phyloP scores from a whole-genome alignment of 1,284 basidiomycete species.

The Pseudozyma sp. region DNA sequence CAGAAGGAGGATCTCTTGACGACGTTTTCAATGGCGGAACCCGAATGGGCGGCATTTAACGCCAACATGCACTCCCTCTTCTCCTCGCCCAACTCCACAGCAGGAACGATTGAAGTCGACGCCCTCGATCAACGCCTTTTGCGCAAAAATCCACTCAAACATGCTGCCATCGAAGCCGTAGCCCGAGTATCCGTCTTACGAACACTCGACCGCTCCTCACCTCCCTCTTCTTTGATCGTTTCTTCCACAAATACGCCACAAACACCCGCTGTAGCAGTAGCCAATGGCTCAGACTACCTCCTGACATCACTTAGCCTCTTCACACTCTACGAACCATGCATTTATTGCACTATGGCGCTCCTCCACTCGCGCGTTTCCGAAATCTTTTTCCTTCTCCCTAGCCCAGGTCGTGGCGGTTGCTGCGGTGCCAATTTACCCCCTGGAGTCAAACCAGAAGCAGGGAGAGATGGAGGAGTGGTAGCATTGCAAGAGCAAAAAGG shows the following conservation, averaged over 20 bases:
- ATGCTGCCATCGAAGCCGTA: slow-evolving; percentile 48
- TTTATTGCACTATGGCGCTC: slow-evolving; percentile 66
- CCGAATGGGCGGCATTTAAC: slow-evolving; percentile 20
- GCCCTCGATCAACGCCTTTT: slow-evolving; percentile 54
- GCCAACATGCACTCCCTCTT: neutral
- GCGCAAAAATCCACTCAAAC: slow-evolving; percentile 61
- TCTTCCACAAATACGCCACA: too few species aligned
- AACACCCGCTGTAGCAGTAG: neutral
- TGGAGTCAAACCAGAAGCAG: slow-evolving; percentile 17
- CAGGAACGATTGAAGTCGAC: slow-evolving; percentile 47
- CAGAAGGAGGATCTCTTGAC: slow-evolving; percentile 5
- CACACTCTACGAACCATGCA: slow-evolving; percentile 66
- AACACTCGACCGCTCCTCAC: slow-evolving; percentile 15
- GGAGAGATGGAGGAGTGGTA: slow-evolving; percentile 62
- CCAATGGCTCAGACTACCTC: slow-evolving; percentile 65
- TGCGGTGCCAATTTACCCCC: slow-evolving; percentile 47
- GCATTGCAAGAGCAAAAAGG: slow-evolving; percentile 70
- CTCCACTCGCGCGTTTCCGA: slow-evolving; percentile 62
- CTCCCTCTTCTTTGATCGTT: too few species aligned
- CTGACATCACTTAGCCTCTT: slow-evolving; percentile 62
- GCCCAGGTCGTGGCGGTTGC: slow-evolving; percentile 59
- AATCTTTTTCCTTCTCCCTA: slow-evolving; percentile 59
- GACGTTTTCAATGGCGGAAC: slow-evolving; percentile 20
- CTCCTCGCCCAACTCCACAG: neutral
- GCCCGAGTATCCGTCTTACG: slow-evolving; percentile 23